Percentiles rank a stretch among this genome's conserved stretches.
Evolutionary conservation across 306 rosid genomes (phyloP).

Genomic region (Hippophae gyantsensis): DNA sequence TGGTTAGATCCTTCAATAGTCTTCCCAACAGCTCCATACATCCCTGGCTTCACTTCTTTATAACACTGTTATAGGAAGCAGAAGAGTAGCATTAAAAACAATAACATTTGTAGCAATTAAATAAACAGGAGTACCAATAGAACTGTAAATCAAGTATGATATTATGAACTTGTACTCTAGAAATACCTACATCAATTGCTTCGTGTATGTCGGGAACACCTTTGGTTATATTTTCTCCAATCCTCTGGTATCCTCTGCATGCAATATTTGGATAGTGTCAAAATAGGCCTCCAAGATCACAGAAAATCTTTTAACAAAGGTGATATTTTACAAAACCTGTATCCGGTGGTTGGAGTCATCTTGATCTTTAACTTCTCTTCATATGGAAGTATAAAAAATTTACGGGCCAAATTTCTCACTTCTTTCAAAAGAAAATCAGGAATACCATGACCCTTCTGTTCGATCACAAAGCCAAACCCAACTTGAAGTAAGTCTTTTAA

Average conservation of each 20-base stretch:
- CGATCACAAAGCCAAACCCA: slow-evolving; percentile 7
- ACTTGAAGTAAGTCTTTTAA: not conserved
- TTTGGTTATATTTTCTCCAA: slow-evolving; percentile 73
- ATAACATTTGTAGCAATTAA: not conserved
- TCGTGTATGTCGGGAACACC: slow-evolving; percentile 85
- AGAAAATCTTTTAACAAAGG: too few species aligned
- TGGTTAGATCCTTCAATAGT: slow-evolving; percentile 74
- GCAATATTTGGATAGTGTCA: slow-evolving; percentile 17
- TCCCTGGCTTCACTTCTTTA: slow-evolving; percentile 63
- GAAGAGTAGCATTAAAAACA: slow-evolving; percentile 2
- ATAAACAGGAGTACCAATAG: too few species aligned
- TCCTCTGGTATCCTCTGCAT: slow-evolving; percentile 76
- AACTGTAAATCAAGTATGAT: too few species aligned
- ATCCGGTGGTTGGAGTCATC: slow-evolving; percentile 55
- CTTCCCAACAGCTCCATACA: slow-evolving; percentile 83
- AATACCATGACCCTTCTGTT: slow-evolving; percentile 76
- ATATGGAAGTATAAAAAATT: slow-evolving; percentile 60
- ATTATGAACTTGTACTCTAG: too few species aligned
- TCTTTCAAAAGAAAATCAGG: slow-evolving; percentile 53
- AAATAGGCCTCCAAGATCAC: slow-evolving; percentile 1
- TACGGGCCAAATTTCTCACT: slow-evolving; percentile 43
- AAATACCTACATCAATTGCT: slow-evolving; percentile 75
- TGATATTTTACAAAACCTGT: slow-evolving; percentile 33
- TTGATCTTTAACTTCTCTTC: slow-evolving; percentile 75
- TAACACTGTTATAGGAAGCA: slow-evolving; percentile 47